A percentile compares a stretch with the other conserved stretches of the same genome.
phyloP scores from a whole-genome alignment of 257 asterid genomes.

The Solanum ossicruentum region DNA sequence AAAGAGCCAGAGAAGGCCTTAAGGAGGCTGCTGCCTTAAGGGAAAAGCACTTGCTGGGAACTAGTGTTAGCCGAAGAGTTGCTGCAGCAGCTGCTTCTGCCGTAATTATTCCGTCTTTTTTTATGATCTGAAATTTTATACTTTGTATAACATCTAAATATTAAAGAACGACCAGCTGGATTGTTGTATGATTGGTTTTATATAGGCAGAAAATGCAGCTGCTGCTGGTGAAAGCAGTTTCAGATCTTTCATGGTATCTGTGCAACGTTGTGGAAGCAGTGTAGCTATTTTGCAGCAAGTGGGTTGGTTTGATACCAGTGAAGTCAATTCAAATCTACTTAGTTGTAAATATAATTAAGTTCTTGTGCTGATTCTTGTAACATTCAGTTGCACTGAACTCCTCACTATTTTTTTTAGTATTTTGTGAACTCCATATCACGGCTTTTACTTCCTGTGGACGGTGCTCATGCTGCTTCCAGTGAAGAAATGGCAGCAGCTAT shows the following conservation, averaged over 20 bases:
- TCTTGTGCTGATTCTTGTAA: background rate
- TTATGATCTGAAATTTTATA: background rate
- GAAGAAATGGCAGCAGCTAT: conserved; percentile 97
- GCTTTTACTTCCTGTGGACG: conserved; percentile 85
- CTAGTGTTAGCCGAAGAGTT: conserved; percentile 85
- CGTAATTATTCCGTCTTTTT: conserved; percentile 34
- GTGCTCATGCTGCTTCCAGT: conserved; percentile 92
- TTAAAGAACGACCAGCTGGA: background rate
- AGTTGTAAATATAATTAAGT: background rate
- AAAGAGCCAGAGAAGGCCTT: conserved; percentile 83
- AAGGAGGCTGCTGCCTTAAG: conserved; percentile 91
- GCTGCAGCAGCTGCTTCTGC: conserved; percentile 98
- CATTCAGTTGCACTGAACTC: background rate
- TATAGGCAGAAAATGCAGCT: conserved; percentile 98
- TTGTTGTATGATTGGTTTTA: background rate
- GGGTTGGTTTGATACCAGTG: conserved; percentile 10
- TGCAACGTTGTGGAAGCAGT: conserved; percentile 96
- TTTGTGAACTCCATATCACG: conserved; percentile 92
- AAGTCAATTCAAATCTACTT: background rate
- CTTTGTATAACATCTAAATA: background rate
- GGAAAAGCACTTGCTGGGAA: conserved; percentile 87
- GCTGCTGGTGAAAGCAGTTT: conserved; percentile 99
- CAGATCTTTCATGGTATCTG: conserved; percentile 93
- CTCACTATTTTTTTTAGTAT: conserved; percentile 33
- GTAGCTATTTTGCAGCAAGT: conserved; percentile 99